Conservation (phyloP, 225 moss, liverwort and hornwort species). For the Climacium dendroides region DNA sequence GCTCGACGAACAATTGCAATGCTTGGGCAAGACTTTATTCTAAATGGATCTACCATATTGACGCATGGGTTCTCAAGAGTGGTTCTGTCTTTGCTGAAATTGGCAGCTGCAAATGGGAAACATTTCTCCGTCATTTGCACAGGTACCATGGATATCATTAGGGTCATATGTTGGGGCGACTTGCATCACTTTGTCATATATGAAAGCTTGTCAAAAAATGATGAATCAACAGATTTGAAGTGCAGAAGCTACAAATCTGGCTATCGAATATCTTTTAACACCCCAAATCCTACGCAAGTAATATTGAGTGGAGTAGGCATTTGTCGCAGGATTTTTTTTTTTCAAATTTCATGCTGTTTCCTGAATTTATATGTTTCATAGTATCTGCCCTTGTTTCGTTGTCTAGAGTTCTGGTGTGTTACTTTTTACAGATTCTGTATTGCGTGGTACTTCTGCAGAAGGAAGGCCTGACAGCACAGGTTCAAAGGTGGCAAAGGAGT, state of each 20-base stretch:
- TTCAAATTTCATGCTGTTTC: neutral
- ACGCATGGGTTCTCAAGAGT: constrained; percentile 91
- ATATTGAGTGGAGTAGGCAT: neutral
- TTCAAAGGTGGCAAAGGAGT: constrained; percentile 63
- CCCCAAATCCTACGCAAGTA: neutral
- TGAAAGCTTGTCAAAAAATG: neutral
- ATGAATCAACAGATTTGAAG: neutral
- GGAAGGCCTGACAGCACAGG: constrained; percentile 81
- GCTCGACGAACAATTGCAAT: constrained; percentile 75
- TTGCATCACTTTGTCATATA: neutral
- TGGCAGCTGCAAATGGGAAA: constrained; percentile 70
- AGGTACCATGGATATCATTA: constrained; percentile 19
- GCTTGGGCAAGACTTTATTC: constrained; percentile 77
- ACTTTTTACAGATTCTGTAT: neutral
- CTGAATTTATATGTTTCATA: neutral
- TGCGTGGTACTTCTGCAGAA: constrained; percentile 23
- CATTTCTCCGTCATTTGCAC: constrained; percentile 72
- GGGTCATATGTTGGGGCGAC: neutral
- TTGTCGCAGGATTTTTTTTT: neutral
- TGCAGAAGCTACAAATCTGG: neutral
- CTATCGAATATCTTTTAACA: neutral
- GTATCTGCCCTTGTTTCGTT: neutral
- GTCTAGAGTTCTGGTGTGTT: neutral
- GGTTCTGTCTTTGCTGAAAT: constrained; percentile 60
- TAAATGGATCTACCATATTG: constrained; percentile 60